Percentiles rank a stretch among this genome's conserved stretches.
These are phyloP conservation scores for Colletotrichum incanum DNA, from an alignment of 2,329 filamentous ascomycete species.

Conservation along the genomic window DNA sequence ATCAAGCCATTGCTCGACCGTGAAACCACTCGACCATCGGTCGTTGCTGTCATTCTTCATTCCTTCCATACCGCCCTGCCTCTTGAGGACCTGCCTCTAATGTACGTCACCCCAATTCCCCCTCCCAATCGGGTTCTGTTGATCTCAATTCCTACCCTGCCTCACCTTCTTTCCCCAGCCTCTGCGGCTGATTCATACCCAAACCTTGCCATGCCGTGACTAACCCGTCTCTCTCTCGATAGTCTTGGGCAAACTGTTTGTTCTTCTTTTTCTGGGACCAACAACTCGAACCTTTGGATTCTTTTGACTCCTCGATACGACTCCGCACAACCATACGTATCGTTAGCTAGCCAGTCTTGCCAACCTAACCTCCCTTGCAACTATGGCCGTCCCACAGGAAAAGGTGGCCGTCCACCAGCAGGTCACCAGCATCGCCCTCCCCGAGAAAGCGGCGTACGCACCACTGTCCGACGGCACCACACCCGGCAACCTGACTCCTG, in stretches of 20 bases:
- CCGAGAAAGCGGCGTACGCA: constrained; percentile 39
- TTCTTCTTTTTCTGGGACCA: constrained; percentile 13
- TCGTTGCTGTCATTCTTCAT: constrained; percentile 13
- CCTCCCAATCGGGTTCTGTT: constrained; percentile 17
- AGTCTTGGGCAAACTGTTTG: constrained; percentile 26
- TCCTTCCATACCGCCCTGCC: neutral
- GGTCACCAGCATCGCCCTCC: constrained; percentile 31
- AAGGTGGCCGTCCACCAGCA: constrained; percentile 25
- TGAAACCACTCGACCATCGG: constrained; percentile 12
- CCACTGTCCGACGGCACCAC: constrained; percentile 18
- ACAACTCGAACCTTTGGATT: constrained; percentile 6
- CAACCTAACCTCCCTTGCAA: neutral
- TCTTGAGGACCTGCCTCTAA: neutral
- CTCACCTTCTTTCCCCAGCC: constrained; percentile 16
- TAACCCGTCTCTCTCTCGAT: constrained; percentile 27
- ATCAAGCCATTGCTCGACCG: constrained; percentile 24
- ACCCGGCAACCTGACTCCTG: constrained; percentile 39
- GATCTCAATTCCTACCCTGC: constrained; percentile 28
- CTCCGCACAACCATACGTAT: constrained; percentile 7
- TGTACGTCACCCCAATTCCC: constrained; percentile 32
- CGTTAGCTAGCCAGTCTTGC: constrained; percentile 15
- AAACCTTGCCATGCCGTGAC: constrained; percentile 32
- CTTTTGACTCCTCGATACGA: neutral
- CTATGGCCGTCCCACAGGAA: constrained; percentile 37
- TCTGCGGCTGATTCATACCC: constrained; percentile 19